Evolutionary conservation across 495 filamentous ascomycete species (phyloP).

Genomic region (Xylaria sp.): DNA sequence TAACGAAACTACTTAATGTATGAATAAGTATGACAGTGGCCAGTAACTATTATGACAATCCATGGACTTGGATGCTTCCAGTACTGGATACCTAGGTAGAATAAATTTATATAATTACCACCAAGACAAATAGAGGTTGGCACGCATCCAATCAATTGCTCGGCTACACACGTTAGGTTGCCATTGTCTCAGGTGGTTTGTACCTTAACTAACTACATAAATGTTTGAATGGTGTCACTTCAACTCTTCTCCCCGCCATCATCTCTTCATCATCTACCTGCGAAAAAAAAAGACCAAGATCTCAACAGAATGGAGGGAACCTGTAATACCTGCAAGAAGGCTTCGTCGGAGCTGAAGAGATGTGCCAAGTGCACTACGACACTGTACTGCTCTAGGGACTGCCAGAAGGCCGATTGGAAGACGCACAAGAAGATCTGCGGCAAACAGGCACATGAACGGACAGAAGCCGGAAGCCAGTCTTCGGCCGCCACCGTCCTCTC

Average conservation of each 20-base stretch:
- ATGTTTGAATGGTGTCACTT: not conserved
- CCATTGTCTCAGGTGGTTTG: not conserved
- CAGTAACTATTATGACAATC: no score
- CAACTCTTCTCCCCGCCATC: not conserved
- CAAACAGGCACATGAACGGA: slow-evolving; percentile 1
- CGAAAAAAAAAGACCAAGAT: not conserved
- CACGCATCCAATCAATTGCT: no score
- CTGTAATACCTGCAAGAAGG: slow-evolving; percentile 22
- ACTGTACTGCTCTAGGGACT: slow-evolving; percentile 22
- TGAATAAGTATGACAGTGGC: no score
- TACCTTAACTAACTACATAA: no score
- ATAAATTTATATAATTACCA: no score
- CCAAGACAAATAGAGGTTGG: no score
- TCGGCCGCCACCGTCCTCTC: slow-evolving; percentile 1
- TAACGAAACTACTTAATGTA: no score
- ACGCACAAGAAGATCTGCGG: slow-evolving; percentile 22
- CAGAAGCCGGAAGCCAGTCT: not conserved
- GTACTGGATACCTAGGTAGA: no score
- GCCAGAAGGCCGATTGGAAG: slow-evolving; percentile 24
- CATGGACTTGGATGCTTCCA: no score
- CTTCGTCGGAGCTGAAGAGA: slow-evolving; percentile 16
- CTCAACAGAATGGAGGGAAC: slow-evolving; percentile 17
- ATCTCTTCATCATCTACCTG: not conserved
- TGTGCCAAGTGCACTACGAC: slow-evolving; percentile 25
- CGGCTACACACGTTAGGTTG: not conserved